A percentile compares a stretch with the other conserved stretches of the same genome.
phyloP scores from a whole-genome alignment of 129 eudicot genomes.

The Silybum marianum region DNA sequence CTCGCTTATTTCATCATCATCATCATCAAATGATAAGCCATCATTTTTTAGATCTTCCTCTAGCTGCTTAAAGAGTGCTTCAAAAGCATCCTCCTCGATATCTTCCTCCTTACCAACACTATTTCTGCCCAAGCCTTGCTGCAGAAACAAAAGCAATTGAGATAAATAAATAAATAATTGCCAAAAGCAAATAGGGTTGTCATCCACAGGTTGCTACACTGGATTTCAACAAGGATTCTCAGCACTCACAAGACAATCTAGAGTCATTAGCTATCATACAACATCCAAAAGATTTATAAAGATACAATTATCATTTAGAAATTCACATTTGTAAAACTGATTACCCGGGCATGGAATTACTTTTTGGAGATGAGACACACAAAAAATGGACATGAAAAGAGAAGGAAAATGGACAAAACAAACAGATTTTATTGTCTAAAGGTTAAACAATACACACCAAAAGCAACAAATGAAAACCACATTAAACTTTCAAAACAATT shows the following conservation, averaged over 20 bases:
- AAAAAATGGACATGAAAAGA: background rate
- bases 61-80: constrained; percentile 79
- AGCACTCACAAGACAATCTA: background rate
- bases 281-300: background rate
- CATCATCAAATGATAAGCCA: constrained; percentile 55
- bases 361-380: background rate
- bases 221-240: background rate
- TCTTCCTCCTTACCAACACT: constrained; percentile 47
- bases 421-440: background rate
- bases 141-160: constrained; percentile 17
- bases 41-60: constrained; percentile 89
- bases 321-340: too few species aligned
- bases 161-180: background rate
- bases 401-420: background rate
- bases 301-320: background rate
- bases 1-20: constrained; percentile 77
- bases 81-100: constrained; percentile 88
- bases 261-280: background rate
- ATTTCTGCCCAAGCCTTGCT: constrained; percentile 46
- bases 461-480: background rate
- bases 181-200: background rate
- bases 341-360: too few species aligned
- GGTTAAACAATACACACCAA: background rate
- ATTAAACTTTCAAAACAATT: background rate
- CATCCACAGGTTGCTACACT: background rate